Conservation (phyloP, 768 basidiomycete species). For the Chalciporus piperatus region DNA sequence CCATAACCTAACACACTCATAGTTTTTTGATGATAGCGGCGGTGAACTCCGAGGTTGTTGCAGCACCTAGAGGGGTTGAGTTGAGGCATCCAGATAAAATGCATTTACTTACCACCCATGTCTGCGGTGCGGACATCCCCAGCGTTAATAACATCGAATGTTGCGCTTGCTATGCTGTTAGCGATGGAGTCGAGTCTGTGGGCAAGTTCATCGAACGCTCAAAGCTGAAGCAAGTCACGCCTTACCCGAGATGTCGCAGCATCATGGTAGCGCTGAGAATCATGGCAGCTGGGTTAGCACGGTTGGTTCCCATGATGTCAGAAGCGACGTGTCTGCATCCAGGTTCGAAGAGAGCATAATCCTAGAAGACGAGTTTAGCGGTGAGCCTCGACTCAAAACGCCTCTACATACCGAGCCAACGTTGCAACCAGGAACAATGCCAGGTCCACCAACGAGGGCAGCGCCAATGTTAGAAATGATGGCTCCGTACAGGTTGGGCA, state of each 20-base stretch:
- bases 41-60: slow-evolving; percentile 95
- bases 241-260: slow-evolving; percentile 92
- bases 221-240: slow-evolving; percentile 22
- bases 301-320: slow-evolving; percentile 95
- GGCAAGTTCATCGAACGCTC: slow-evolving; percentile 1
- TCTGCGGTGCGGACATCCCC: slow-evolving; percentile 91
- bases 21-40: slow-evolving; percentile 85
- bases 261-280: slow-evolving; percentile 97
- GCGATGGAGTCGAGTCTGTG: slow-evolving; percentile 85
- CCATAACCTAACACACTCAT: slow-evolving; percentile 24
- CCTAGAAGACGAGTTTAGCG: slow-evolving; percentile 40
- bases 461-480: slow-evolving; percentile 99
- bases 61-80: slow-evolving; percentile 53
- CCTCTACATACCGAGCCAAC: slow-evolving; percentile 72
- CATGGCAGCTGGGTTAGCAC: slow-evolving; percentile 97
- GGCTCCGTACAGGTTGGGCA: slow-evolving; percentile 96
- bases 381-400: neutral
- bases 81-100: neutral
- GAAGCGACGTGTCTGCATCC: slow-evolving; percentile 95
- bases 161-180: slow-evolving; percentile 88
- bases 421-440: slow-evolving; percentile 97
- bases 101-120: slow-evolving; percentile 74
- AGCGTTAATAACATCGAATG: slow-evolving; percentile 88
- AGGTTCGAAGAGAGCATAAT: slow-evolving; percentile 98
- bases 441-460: slow-evolving; percentile 96